These are phyloP conservation scores for Zygoascus sp. DNA, from an alignment of 1,139 yeast genomes.

Conservation along the genomic window DNA sequence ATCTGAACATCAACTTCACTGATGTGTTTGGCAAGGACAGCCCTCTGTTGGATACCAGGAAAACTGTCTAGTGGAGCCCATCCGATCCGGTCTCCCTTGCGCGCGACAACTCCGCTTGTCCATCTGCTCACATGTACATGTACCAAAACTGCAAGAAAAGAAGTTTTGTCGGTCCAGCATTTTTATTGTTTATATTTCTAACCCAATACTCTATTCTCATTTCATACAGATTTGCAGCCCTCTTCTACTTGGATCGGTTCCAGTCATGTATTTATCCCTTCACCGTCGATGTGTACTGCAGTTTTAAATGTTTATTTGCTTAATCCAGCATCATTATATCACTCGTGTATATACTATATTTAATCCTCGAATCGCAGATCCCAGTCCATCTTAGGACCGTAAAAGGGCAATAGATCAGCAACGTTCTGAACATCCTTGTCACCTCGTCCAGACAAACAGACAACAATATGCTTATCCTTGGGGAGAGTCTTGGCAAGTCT, in stretches of 20 bases:
- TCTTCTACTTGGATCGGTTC: no score
- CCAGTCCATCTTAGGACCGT: conserved; percentile 93
- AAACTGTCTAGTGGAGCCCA: background rate
- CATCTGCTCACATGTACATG: no score
- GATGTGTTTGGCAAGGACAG: conserved; percentile 28
- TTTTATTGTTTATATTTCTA: no score
- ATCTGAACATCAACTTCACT: conserved; percentile 22
- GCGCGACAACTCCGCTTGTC: no score
- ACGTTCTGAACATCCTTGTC: conserved; percentile 98
- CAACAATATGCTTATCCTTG: conserved; percentile 74
- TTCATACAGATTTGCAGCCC: no score
- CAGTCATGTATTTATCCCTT: no score
- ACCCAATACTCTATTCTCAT: no score
- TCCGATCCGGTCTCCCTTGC: no score
- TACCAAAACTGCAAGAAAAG: background rate
- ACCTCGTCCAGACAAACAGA: conserved; percentile 96
- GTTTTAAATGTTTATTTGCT: no score
- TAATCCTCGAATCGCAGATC: conserved; percentile 70
- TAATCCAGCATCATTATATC: no score
- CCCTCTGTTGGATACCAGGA: conserved; percentile 23
- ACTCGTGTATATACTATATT: background rate
- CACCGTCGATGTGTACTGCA: no score
- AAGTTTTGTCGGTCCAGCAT: no score
- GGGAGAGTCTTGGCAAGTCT: conserved; percentile 81
- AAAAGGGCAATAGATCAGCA: conserved; percentile 83